Evolutionary conservation across 495 filamentous ascomycete species (phyloP).

Genomic region (Lindgomyces ingoldianus): DNA sequence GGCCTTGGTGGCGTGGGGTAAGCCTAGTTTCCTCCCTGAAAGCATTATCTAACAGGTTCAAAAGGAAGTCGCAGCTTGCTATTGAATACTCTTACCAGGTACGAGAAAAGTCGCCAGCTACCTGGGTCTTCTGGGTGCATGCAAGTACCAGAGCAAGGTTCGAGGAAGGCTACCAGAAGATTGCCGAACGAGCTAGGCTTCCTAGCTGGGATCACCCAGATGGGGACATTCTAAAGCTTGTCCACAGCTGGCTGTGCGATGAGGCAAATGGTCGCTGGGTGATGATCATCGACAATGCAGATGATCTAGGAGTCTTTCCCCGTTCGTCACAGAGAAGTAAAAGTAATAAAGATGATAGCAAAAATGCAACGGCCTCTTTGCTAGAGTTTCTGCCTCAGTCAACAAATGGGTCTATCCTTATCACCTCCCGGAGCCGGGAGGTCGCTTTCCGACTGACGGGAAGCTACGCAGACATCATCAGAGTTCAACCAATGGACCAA

Average conservation of each 20-base stretch:
- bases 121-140: conserved; percentile 32
- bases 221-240: conserved; percentile 15
- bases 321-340: not conserved
- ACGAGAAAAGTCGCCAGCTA: conserved; percentile 12
- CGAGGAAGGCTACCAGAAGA: conserved; percentile 16
- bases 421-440: conserved; percentile 29
- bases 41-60: not conserved
- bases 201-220: conserved; percentile 15
- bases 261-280: conserved; percentile 20
- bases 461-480: conserved; percentile 45
- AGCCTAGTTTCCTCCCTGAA: not conserved
- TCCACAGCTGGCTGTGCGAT: conserved; percentile 18
- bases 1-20: conserved; percentile 55
- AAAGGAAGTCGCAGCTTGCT: conserved; percentile 26
- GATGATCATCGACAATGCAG: conserved; percentile 26
- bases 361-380: not conserved
- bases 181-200: conserved; percentile 11
- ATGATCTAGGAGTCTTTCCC: conserved; percentile 13
- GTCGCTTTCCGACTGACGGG: conserved; percentile 40
- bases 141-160: conserved; percentile 18
- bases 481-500: conserved; percentile 45
- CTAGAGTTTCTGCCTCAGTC: conserved; percentile 20
- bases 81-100: conserved; percentile 17
- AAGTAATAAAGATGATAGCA: not conserved
- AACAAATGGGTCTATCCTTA: conserved; percentile 16